Evolutionary conservation across 768 basidiomycete species (phyloP).

Genomic region (Mycena galericulata): DNA sequence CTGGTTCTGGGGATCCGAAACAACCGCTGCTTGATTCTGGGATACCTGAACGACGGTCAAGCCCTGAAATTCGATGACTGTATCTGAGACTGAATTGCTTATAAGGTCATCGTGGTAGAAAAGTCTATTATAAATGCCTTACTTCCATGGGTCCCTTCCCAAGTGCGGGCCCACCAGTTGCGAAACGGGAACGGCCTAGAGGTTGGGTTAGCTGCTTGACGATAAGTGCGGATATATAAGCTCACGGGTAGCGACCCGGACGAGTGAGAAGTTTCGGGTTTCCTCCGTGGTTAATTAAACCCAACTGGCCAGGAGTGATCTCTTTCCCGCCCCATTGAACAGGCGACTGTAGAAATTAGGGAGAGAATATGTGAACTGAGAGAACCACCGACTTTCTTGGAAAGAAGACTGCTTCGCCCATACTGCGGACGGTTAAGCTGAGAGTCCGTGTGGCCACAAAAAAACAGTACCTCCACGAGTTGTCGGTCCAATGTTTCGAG

Average conservation of each 20-base stretch:
- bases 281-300: slow-evolving; percentile 86
- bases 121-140: slow-evolving; percentile 42
- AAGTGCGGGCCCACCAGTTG: slow-evolving; percentile 89
- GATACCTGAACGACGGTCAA: slow-evolving; percentile 89
- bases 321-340: slow-evolving; percentile 79
- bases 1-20: slow-evolving; percentile 78
- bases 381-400: slow-evolving; percentile 61
- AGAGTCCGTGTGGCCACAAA: background rate
- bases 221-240: no score
- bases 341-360: slow-evolving; percentile 53
- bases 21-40: slow-evolving; percentile 85
- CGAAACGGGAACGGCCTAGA: slow-evolving; percentile 65
- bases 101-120: background rate
- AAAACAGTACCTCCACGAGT: slow-evolving; percentile 60
- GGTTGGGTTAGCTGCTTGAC: background rate
- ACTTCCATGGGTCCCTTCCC: slow-evolving; percentile 77
- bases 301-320: slow-evolving; percentile 77
- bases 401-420: slow-evolving; percentile 68
- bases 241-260: slow-evolving; percentile 81
- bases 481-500: slow-evolving; percentile 77
- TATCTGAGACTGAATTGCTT: slow-evolving; percentile 74
- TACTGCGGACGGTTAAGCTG: slow-evolving; percentile 16
- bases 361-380: background rate
- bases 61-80: slow-evolving; percentile 84
- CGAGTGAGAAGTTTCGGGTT: slow-evolving; percentile 79